Evolutionary conservation across 2,329 filamentous ascomycete species (phyloP), one percentile per base, ranked within the genome.

Genomic region (Nothophoma quercina): DNA sequence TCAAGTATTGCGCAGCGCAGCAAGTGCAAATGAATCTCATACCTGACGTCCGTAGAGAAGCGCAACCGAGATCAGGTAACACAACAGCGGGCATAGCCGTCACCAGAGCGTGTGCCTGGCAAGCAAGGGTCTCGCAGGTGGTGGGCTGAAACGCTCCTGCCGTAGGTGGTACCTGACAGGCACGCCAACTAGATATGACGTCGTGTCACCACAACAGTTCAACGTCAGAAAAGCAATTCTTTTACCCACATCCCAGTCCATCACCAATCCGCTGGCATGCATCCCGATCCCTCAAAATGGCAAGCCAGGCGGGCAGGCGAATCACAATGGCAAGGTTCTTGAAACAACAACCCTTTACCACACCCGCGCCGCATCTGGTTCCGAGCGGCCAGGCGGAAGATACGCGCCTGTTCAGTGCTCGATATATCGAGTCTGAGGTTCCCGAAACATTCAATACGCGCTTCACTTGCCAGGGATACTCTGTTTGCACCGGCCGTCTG

Each of bases 151-250:
- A 53, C 50, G 38, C 28, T 43, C 32, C 36, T 43, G 36, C 36
- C 32, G 50, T 43, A n/a, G n/a, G n/a, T n/a, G n/a, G n/a, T n/a
- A 35, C 32, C 49, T 47, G 49, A 53, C 50, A 47, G 32, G 39
- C n/a, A 44, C 47, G 16, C 39, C 36, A 42, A 35, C 36, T 38
- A 8, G 29, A 38, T n/a, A n/a, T 53, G 38, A 48, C 43, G 44
- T 48, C 29, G 44, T 46, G 32, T 23, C 5, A 47, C 35, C 34
- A 36, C 38, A 26, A 16, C 32, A 12, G n/a, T 29, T 16, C 36
- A 47, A 47, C 43, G 42, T 43, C 50, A 35, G 40, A 43, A 43
- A 42, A 53, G 36, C 36, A 43, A 47, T 36, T 22, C 15, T 43
- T 43, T 30, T 30, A 19, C 9, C 32, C 22, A 18, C 22, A 13